Evolutionary conservation across 1,284 basidiomycete genomes (phyloP), one percentile per base, ranked within the genome.

Genomic region (Moniliella sp.): DNA sequence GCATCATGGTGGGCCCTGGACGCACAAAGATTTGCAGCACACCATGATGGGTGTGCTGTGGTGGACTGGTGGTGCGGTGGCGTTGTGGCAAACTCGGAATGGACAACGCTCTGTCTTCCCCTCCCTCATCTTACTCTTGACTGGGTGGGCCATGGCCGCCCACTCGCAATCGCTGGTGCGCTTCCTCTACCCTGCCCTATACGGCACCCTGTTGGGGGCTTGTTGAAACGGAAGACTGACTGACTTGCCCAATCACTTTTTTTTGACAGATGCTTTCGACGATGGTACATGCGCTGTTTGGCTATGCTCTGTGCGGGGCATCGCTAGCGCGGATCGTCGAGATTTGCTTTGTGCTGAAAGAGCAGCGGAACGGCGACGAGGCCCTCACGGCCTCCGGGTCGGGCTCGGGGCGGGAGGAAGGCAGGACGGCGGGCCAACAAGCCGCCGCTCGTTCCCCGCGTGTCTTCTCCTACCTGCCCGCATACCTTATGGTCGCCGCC

Each of bases 11-110:
- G 52, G 46, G 5, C 43, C 47, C 1, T 52, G 50, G 54, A 78
- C 78, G 5, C 76, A 76, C 42, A 86, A 88, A 61, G 80, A 91
- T 56, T 77, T 88, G 76, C 83, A 91, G 52, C 82, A 91, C 59
- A 86, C 81, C 76, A 63, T 61, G 12, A 48, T 62, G 53, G 46
- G 57, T 14, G 50, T 62, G 0, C 31, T 64, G 0, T 64, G 82
- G 86, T 86, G 81, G 80, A 70, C 76, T 15, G 86, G 84, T 29
- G 86, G 86, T 19, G 68, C 76, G 14, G 67, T 91, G 2, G 86
- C 84, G 1, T 76, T 93, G 31, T 80, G 76, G 61, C 69, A 88
- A 9, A 72, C 79, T 12, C 69, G 81, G 31, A 76, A 78, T 27
- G 81, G 82, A 36, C 74, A 76, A 67, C 72, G 83, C 36, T 79